Base-by-base conservation (phyloP, 140 eudicot species). In the Erigeron philadelphicus region DNA sequence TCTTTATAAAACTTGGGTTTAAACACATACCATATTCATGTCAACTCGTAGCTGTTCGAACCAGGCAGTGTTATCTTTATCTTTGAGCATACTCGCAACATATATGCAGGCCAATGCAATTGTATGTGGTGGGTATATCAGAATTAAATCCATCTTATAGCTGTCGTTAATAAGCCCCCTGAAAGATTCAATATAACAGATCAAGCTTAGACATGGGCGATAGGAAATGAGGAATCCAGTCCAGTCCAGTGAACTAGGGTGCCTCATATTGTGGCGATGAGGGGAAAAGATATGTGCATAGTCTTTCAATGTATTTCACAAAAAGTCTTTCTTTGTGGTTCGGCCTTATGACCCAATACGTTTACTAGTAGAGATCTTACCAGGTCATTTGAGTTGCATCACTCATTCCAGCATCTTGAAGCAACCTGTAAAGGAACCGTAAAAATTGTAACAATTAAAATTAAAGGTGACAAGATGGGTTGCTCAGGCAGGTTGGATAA, bases 151-250 rank as follows among this genome's bases (percentile, higher is more conserved):
- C 96, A 87, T 94, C 83, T 87, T 94, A 75, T 94, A 94, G 17
- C 91, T 89, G 80, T 94, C 99, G 61, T 94, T 94, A 18, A 94
- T 84, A 71, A 94, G 84, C 64, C 99, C 99, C 99, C 99, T 94
- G 81, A 50, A 72, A 31, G 53, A 52, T 56, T 38, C 58, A 78
- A 56, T 45, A 64, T 23, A 72, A 42, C 53, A 72, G 12, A 58
- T 58, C 47, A 54, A 59, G 42, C 44, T 54, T 52, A 76, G 31
- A 76, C 38, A 43, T 44, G 41, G 49, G 46, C 19, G 31, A 62
- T 16, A 63, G 21, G 13, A 62, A 61, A 61, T 50, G 9, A 49
- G 42, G 8, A 16, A 40, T 52, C 9, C 2, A 0, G 41, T 6
- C 62, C 15, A 57, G 55, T 25, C 12, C 42, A 66, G 13, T 13